Base-by-base conservation (phyloP, 768 basidiomycete species). In the Russula sp. region DNA sequence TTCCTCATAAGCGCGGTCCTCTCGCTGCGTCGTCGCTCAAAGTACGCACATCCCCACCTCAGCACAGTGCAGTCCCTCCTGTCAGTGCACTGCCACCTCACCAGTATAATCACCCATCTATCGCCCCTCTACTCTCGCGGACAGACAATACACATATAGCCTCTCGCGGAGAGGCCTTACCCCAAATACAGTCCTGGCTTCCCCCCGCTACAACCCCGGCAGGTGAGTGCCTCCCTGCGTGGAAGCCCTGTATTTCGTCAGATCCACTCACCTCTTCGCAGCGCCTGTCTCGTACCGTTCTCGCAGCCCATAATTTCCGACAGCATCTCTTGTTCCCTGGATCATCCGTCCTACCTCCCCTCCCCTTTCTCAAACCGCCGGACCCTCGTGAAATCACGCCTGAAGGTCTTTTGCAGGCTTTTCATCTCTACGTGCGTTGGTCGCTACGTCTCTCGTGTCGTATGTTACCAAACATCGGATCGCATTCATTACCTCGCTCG, bases 1-100 rank as follows among this genome's bases (percentile, higher is more conserved):
- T 90, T 72, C 88, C 88, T 5, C 88, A 89, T 75, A 88, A 88
- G 68, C 80, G 88, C 44, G 88, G 88, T 0, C 86, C 88, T 0
- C 75, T 89, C 39, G 82, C 86, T 10, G 71, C 80, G 3, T 76
- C 79, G 22, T 57, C 78, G 79, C 66, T 77, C 79, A 45, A 79
- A 82, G 68, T 68, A 67, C 78, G 77, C 64, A 71, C 68, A 39
- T 63, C 67, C 48, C 68, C 66, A 39, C 66, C 61, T n/a, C 59
- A 68, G 69, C 44, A 71, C 70, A 16, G 78, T 78, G 65, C 72
- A 78, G 10, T 80, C 77, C 45, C 79, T 79, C 69, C 80, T 78
- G 64, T 75, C 77, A 50, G 72, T 74, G 45, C 75, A 74, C 75
- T 80, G 53, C 76, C 78, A 10, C 79, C 78, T 31, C 79, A 80